phyloP scores from a whole-genome alignment of 257 asterid species.

The Jacaranda mimosifolia region DNA sequence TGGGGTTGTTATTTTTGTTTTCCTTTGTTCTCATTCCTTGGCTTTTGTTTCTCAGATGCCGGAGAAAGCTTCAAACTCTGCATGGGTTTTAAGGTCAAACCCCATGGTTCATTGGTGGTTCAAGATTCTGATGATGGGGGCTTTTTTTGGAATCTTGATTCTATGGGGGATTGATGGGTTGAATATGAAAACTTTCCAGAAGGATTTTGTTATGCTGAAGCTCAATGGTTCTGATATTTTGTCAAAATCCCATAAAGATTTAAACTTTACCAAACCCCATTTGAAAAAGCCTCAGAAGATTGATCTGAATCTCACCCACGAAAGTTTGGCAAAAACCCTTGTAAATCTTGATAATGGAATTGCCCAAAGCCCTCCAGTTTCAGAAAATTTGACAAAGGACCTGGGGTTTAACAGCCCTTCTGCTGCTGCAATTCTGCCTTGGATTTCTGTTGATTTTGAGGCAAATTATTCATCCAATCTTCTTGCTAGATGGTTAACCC shows the following conservation, averaged over 20 bases:
- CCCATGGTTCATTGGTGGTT: constrained; percentile 67
- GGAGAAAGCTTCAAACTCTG: constrained; percentile 57
- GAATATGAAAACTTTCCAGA: constrained; percentile 41
- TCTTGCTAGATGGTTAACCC: constrained; percentile 64
- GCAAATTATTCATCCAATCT: constrained; percentile 70
- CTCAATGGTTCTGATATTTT: constrained; percentile 38
- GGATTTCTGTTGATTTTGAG: constrained; percentile 73
- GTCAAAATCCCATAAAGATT: constrained; percentile 42
- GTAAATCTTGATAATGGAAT: constrained; percentile 28
- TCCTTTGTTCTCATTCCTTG: constrained; percentile 8
- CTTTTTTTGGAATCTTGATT: constrained; percentile 65
- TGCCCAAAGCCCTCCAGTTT: constrained; percentile 40
- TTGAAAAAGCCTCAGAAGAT: constrained; percentile 1
- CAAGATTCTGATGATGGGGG: constrained; percentile 55
- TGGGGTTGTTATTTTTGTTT: not conserved
- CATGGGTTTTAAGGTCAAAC: constrained; percentile 64
- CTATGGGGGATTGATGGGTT: constrained; percentile 62
- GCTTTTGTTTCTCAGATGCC: constrained; percentile 45
- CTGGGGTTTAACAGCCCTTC: not conserved
- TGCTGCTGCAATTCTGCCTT: constrained; percentile 34
- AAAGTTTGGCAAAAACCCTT: constrained; percentile 35
- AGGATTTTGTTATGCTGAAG: constrained; percentile 48
- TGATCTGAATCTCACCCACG: constrained; percentile 37
- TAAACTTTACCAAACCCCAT: constrained; percentile 39
- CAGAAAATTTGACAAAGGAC: constrained; percentile 34